These are phyloP conservation scores for Straminergon stramineum DNA, from an alignment of 225 moss, liverwort and hornwort species.

Conservation along the genomic window DNA sequence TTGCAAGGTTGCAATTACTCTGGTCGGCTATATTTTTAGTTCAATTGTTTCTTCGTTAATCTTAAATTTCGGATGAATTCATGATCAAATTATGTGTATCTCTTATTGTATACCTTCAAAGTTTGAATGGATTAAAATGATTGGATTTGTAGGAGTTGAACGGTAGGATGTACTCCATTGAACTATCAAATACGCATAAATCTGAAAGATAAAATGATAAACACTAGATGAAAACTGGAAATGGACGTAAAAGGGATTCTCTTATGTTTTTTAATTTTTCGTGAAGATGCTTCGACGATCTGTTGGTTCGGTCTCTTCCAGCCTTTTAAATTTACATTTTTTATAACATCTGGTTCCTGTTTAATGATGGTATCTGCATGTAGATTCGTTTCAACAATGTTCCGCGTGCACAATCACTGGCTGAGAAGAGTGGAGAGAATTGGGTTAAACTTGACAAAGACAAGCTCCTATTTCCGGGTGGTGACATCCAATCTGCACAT, in stretches of 20 bases:
- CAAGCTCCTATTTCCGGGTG: constrained; percentile 45
- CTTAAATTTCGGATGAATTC: neutral
- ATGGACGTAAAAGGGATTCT: neutral
- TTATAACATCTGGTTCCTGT: neutral
- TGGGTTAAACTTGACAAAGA: constrained; percentile 36
- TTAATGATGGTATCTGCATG: constrained; percentile 1
- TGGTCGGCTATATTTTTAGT: neutral
- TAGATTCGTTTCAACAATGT: constrained; percentile 51
- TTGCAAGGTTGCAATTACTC: neutral
- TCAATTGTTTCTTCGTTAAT: neutral
- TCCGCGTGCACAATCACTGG: constrained; percentile 24
- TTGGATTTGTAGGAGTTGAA: neutral
- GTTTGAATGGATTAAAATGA: neutral
- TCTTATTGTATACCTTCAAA: neutral
- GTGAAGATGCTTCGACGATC: neutral
- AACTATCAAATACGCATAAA: neutral
- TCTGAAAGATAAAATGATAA: neutral
- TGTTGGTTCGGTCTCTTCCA: neutral
- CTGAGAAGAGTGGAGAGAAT: constrained; percentile 25
- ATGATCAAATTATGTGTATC: neutral
- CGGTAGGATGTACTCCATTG: neutral
- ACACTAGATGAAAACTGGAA: neutral
- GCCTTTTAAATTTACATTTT: neutral
- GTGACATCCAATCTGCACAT: constrained; percentile 21
- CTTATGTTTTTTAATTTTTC: neutral